Evolutionary conservation across 2,329 filamentous ascomycete genomes (phyloP), one percentile per base, ranked within the genome.

Genomic region (Epichloe brachyelytri): DNA sequence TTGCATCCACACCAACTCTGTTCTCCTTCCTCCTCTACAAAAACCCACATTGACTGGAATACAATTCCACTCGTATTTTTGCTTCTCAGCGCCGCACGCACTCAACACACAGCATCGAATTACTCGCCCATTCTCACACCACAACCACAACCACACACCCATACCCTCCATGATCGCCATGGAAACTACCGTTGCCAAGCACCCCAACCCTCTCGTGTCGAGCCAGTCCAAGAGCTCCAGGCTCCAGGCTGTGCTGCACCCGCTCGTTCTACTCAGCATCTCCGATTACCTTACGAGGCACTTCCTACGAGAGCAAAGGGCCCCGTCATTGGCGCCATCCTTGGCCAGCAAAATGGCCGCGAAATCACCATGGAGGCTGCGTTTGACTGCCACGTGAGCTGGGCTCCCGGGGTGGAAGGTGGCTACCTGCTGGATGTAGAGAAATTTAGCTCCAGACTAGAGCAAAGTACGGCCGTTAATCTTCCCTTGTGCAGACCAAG

Each of bases 271-370:
- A 58, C 86, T 98, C 69, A 94, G 86, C 57, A 93, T 98, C 61
- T 95, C 91, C 59, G 93, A 98, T 68, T 94, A 95, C 67, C 89
- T 97, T 66, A 95, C 91, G 53, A 82, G 93, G 54, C 90, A 95
- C 67, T 87, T 84, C 1, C 77, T 95, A 51, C 82, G 93, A 53
- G 73, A 81, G 49, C 83, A 89, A 60, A 73, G 17, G 86, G 86
- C 0, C 88, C 89, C 15, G 78, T 96, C 17, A 79, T 91, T 3
- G 93, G 93, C 51, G 89, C 85, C 49, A 75, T 98, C n/a, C 71
- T 98, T 5, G 93, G 93, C 15, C 87, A 93, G 63, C 90, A 96
- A 60, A 86, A 88, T 72, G 91, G 91, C 19, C 84, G 88, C 52
- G 83, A 91, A 61, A 85, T 96, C 60, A 95, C 88, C 10, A 83